Percentiles rank a stretch among this genome's conserved stretches.
These are phyloP conservation scores for Solidago caesia DNA, from an alignment of 129 eudicot species.

Conservation along the genomic window DNA sequence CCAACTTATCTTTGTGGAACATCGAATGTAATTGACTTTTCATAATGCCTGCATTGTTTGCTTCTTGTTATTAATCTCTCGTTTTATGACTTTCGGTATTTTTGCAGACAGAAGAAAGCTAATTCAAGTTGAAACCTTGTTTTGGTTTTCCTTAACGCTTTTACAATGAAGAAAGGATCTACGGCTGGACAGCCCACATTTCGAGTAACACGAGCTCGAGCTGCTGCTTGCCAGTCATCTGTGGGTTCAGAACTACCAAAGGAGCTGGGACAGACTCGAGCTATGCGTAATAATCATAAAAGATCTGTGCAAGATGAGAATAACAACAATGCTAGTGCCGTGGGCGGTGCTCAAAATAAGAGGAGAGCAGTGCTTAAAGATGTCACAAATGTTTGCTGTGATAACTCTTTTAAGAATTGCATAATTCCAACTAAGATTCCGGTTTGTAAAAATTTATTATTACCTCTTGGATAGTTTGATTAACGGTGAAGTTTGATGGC, in stretches of 20 bases:
- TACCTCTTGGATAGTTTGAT: not conserved
- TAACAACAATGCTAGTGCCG: conserved; percentile 24
- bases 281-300: conserved; percentile 38
- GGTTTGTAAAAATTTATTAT: conserved; percentile 41
- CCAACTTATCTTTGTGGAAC: too few species aligned
- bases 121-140: conserved; percentile 19
- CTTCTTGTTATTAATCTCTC: not conserved
- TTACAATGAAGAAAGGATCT: conserved; percentile 39
- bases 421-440: conserved; percentile 40
- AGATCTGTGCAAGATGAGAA: conserved; percentile 50
- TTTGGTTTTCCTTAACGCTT: conserved; percentile 23
- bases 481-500: not conserved
- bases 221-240: conserved; percentile 43
- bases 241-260: conserved; percentile 28
- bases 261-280: conserved; percentile 40
- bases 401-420: conserved; percentile 48
- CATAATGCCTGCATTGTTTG: not conserved
- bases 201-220: conserved; percentile 69
- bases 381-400: conserved; percentile 50
- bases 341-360: conserved; percentile 30
- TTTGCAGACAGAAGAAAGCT: conserved; percentile 39
- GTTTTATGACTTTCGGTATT: conserved; percentile 10
- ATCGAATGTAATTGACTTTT: too few species aligned
- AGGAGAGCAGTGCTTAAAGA: conserved; percentile 60
- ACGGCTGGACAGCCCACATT: conserved; percentile 35